Conservation (phyloP, 345 rosid species). For the Moricandia moricandioides region DNA sequence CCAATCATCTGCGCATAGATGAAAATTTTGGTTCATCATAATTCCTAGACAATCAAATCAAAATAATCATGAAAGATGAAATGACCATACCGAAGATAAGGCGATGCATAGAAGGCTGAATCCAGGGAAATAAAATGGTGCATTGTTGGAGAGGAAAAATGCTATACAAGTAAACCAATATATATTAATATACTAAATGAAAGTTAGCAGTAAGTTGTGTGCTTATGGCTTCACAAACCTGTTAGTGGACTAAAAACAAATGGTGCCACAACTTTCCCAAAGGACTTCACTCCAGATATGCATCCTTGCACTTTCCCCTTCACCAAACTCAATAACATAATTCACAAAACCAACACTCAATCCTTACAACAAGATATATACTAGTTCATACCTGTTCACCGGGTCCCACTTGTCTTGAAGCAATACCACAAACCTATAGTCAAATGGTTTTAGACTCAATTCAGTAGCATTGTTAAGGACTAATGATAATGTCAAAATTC, state of each 20-base stretch:
- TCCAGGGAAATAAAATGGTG: conserved; percentile 84
- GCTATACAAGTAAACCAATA: conserved; percentile 45
- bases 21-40: background rate
- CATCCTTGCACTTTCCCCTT: conserved; percentile 96
- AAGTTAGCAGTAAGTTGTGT: background rate
- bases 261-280: conserved; percentile 73
- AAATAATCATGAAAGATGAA: background rate
- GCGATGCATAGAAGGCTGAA: conserved; percentile 72
- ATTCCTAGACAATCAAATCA: background rate
- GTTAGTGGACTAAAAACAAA: conserved; percentile 83
- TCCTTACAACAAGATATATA: background rate
- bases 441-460: background rate
- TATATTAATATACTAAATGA: background rate
- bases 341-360: background rate
- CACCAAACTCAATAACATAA: conserved; percentile 13
- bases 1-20: conserved; percentile 56
- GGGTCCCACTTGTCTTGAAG: conserved; percentile 74
- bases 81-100: conserved; percentile 47
- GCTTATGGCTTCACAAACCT: conserved; percentile 38
- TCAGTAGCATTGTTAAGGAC: background rate
- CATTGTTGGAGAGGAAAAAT: conserved; percentile 64
- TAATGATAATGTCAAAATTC: conserved; percentile 6
- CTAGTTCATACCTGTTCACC: conserved; percentile 59
- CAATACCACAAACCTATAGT: conserved; percentile 52
- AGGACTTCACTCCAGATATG: conserved; percentile 68